A percentile compares a stretch with the other conserved stretches of the same genome.
These are phyloP conservation scores for Penicillium aurantiogriseum DNA, from an alignment of 2,329 filamentous ascomycete genomes.

Conservation along the genomic window DNA sequence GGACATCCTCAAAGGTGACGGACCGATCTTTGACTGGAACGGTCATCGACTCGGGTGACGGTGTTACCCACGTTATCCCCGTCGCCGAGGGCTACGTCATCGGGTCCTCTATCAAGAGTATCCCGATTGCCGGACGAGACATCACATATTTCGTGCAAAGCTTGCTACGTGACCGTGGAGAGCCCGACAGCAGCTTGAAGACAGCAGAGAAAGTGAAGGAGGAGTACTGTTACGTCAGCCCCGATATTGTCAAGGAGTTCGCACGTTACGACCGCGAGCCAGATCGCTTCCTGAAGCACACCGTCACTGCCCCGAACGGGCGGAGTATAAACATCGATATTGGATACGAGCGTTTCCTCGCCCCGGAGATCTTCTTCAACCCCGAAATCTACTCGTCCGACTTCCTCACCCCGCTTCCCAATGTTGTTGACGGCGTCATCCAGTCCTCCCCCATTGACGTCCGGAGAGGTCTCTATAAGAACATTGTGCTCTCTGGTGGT, in stretches of 20 bases:
- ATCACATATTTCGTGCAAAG: constrained; percentile 99
- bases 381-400: constrained; percentile 99
- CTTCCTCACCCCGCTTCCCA: constrained; percentile 91
- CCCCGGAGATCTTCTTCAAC: constrained; percentile 99
- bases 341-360: constrained; percentile 95
- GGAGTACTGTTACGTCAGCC: constrained; percentile 96
- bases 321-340: constrained; percentile 84
- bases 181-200: constrained; percentile 94
- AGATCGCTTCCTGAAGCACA: constrained; percentile 85
- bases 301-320: constrained; percentile 80
- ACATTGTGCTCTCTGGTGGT: constrained; percentile 95
- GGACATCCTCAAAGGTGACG: constrained; percentile 97
- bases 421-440: constrained; percentile 93
- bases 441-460: constrained; percentile 98
- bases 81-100: constrained; percentile 99
- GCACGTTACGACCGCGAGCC: constrained; percentile 90
- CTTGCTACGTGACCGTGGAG: constrained; percentile 88
- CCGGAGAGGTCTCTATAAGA: constrained; percentile 96
- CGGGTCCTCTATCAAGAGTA: constrained; percentile 97
- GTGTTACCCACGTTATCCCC: constrained; percentile 98
- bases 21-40: constrained; percentile 95
- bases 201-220: constrained; percentile 98
- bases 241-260: constrained; percentile 99
- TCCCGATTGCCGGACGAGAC: constrained; percentile 95
- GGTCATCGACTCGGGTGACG: constrained; percentile 97